Evolutionary conservation across 2,329 filamentous ascomycete species (phyloP).

Genomic region (Colletotrichum chrysophilum): DNA sequence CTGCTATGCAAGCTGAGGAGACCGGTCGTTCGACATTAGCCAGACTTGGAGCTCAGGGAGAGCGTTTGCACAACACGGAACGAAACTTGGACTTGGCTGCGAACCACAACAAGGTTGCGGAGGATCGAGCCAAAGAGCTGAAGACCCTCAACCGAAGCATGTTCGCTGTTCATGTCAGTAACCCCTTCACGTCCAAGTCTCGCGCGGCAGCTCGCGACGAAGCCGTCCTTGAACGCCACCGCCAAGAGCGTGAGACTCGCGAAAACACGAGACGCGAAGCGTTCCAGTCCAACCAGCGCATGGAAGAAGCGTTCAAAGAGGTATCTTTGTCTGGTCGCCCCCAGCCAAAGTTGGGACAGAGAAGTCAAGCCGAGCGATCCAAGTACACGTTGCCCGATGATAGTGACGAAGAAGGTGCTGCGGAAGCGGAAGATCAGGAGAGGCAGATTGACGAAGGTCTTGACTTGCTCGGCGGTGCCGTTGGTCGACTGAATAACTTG

Average conservation of each 20-base stretch:
- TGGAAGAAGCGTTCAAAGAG: constrained; percentile 56
- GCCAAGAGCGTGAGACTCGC: constrained; percentile 60
- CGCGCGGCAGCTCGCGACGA: constrained; percentile 70
- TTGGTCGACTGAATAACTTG: no score
- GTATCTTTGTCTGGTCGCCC: constrained; percentile 27
- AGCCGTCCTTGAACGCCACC: constrained; percentile 71
- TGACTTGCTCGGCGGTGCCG: no score
- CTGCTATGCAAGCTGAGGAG: constrained; percentile 73
- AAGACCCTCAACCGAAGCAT: constrained; percentile 88
- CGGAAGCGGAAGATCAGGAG: no score
- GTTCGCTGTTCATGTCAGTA: constrained; percentile 83
- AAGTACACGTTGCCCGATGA: no score
- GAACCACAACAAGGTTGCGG: constrained; percentile 77
- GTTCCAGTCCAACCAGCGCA: constrained; percentile 53
- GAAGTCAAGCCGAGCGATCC: no score
- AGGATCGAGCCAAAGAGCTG: constrained; percentile 82
- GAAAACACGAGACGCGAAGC: no score
- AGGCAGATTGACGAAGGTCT: no score
- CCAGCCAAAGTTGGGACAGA: no score
- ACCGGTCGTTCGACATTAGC: constrained; percentile 75
- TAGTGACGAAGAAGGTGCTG: no score
- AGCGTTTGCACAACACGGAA: constrained; percentile 82
- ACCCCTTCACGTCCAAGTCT: constrained; percentile 76
- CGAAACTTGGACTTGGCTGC: constrained; percentile 80
- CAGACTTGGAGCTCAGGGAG: constrained; percentile 78